A percentile compares a stretch with the other conserved stretches of the same genome.
These are phyloP conservation scores for Backusella westeae DNA, from an alignment of 192 early-diverging fungal species.

Conservation along the genomic window DNA sequence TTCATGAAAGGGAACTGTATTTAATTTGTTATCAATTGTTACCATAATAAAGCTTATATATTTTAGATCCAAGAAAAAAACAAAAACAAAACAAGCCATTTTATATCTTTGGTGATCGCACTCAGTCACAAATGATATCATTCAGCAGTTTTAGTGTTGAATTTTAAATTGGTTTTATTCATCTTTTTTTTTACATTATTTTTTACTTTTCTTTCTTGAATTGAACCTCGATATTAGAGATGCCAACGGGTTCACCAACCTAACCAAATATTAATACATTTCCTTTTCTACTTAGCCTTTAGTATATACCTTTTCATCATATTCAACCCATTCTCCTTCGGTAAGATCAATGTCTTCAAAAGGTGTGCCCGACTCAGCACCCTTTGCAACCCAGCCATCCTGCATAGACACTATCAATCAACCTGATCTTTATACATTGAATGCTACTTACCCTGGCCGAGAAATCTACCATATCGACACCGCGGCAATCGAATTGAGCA, in stretches of 20 bases:
- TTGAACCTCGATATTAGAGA: slow-evolving; percentile 55
- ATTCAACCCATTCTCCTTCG: slow-evolving; percentile 86
- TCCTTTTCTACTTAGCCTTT: not conserved
- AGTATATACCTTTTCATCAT: slow-evolving; percentile 74
- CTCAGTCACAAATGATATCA: slow-evolving; percentile 3
- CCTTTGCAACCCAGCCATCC: slow-evolving; percentile 63
- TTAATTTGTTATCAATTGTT: not conserved
- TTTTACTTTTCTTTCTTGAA: slow-evolving; percentile 57
- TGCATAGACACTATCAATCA: not conserved
- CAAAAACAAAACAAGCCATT: not conserved
- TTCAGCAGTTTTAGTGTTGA: not conserved
- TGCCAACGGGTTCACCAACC: slow-evolving; percentile 61
- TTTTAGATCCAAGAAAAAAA: not conserved
- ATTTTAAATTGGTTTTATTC: not conserved
- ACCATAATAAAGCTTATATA: not conserved
- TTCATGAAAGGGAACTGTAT: slow-evolving; percentile 23
- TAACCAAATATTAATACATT: slow-evolving; percentile 18
- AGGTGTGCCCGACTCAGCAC: slow-evolving; percentile 61
- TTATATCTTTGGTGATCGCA: not conserved
- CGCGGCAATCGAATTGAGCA: slow-evolving; percentile 75
- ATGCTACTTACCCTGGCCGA: slow-evolving; percentile 47
- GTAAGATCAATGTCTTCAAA: slow-evolving; percentile 82
- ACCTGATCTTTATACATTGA: not conserved
- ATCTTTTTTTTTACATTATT: not conserved
- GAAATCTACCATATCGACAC: slow-evolving; percentile 80